phyloP scores from a whole-genome alignment of 2,329 filamentous ascomycete species.

The Beauveria brongniartii region DNA sequence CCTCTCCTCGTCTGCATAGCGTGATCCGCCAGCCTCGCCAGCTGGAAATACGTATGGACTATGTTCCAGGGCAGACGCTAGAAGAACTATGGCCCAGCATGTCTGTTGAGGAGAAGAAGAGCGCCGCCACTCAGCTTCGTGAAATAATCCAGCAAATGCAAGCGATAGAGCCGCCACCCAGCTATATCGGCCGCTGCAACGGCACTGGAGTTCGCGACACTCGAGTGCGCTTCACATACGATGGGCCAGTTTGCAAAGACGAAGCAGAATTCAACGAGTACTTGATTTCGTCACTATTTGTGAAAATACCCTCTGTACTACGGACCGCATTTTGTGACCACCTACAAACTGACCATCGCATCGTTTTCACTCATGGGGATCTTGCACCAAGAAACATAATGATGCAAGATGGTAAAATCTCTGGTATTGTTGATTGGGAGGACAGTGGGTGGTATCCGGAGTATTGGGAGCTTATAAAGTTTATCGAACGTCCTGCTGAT shows the following conservation, averaged over 20 bases:
- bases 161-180: conserved; percentile 15
- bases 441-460: conserved; percentile 36
- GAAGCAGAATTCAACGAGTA: conserved; percentile 21
- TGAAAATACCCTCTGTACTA: conserved; percentile 15
- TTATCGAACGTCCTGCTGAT: conserved; percentile 13
- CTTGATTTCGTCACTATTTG: conserved; percentile 15
- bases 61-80: conserved; percentile 19
- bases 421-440: conserved; percentile 38
- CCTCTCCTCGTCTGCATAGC: conserved; percentile 17
- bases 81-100: conserved; percentile 20
- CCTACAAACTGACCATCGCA: conserved; percentile 20
- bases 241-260: conserved; percentile 16
- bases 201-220: conserved; percentile 20
- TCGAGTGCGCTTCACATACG: conserved; percentile 16
- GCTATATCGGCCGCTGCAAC: conserved; percentile 20
- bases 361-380: conserved; percentile 44
- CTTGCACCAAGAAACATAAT: conserved; percentile 38
- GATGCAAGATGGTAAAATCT: conserved; percentile 27
- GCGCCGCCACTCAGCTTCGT: conserved; percentile 19
- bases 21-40: neutral
- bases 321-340: conserved; percentile 17
- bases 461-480: conserved; percentile 24
- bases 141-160: conserved; percentile 20
- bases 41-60: conserved; percentile 18
- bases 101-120: conserved; percentile 16